These are phyloP conservation scores for Tetrapisispora nanseiensis DNA, from an alignment of 805 yeast genomes.

Conservation along the genomic window DNA sequence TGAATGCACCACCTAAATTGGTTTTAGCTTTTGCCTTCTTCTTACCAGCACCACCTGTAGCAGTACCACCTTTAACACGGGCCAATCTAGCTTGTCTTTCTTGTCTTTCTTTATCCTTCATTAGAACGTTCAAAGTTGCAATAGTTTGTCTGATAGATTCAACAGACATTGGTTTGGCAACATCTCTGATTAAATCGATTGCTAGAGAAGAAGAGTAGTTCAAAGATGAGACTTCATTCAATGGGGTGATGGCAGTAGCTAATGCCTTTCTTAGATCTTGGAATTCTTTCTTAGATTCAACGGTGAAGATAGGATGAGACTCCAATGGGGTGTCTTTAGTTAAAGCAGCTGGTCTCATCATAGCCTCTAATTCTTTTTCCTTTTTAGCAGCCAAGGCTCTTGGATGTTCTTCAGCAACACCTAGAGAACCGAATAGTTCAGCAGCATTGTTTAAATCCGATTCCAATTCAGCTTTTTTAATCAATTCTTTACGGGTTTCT, in stretches of 20 bases:
- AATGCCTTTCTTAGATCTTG: constrained; percentile 69
- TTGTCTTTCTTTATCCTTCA: constrained; percentile 78
- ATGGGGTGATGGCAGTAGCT: constrained; percentile 46
- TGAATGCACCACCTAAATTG: constrained; percentile 51
- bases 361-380: constrained; percentile 30
- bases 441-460: constrained; percentile 91
- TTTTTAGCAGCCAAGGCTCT: constrained; percentile 31
- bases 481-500: constrained; percentile 60
- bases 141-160: constrained; percentile 81
- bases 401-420: constrained; percentile 43
- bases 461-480: constrained; percentile 69
- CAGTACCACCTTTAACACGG: constrained; percentile 68
- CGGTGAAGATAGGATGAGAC: constrained; percentile 68
- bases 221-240: constrained; percentile 51
- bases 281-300: constrained; percentile 69
- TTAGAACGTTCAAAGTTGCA: constrained; percentile 69
- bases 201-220: constrained; percentile 70
- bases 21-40: constrained; percentile 76
- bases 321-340: constrained; percentile 49
- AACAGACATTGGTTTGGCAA: constrained; percentile 67
- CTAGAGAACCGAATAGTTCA: constrained; percentile 70
- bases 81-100: constrained; percentile 83
- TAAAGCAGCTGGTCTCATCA: constrained; percentile 21
- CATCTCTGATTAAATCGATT: constrained; percentile 76
- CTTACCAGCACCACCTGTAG: constrained; percentile 91